Conservation (phyloP, 2,329 filamentous ascomycete species). For the Fusarium musae region DNA sequence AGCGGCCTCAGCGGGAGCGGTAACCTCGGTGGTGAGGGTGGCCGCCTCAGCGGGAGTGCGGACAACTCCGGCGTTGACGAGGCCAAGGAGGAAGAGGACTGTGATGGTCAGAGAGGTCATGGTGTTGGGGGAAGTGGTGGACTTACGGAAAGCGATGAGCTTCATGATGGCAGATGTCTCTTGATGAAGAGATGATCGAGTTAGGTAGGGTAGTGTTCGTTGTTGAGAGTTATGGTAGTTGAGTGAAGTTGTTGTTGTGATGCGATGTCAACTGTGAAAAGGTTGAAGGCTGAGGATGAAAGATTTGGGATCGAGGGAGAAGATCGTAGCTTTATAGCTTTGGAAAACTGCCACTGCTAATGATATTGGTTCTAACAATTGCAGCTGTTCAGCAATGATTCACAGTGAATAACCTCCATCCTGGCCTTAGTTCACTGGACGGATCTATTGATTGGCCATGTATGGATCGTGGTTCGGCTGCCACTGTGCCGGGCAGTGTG, state of each 20-base stretch:
- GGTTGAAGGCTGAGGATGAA: not conserved
- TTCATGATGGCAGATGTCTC: not conserved
- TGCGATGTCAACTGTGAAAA: not conserved
- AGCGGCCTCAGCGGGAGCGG: not conserved
- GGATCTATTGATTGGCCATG: not conserved
- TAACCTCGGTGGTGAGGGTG: not conserved
- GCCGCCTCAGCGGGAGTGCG: not conserved
- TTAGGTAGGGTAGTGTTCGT: not conserved
- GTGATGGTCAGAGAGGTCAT: not conserved
- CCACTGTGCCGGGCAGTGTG: not conserved
- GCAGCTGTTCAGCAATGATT: not conserved
- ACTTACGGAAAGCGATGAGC: slow-evolving; percentile 4
- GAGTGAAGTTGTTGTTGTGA: not conserved
- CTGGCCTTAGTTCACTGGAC: rapidly evolving
- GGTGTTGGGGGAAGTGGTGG: not conserved
- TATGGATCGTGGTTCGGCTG: not conserved
- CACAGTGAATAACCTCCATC: not conserved
- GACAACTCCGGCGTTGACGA: not conserved
- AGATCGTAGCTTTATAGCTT: not conserved
- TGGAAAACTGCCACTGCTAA: rapidly evolving
- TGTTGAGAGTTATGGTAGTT: not conserved
- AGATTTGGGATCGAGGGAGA: rapidly evolving
- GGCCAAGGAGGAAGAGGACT: slow-evolving; percentile 7
- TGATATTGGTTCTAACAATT: rapidly evolving
- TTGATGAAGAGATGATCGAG: not conserved